Evolutionary conservation across 202 grass and related monocot species (phyloP).

Genomic region (Musa balbisiana): DNA sequence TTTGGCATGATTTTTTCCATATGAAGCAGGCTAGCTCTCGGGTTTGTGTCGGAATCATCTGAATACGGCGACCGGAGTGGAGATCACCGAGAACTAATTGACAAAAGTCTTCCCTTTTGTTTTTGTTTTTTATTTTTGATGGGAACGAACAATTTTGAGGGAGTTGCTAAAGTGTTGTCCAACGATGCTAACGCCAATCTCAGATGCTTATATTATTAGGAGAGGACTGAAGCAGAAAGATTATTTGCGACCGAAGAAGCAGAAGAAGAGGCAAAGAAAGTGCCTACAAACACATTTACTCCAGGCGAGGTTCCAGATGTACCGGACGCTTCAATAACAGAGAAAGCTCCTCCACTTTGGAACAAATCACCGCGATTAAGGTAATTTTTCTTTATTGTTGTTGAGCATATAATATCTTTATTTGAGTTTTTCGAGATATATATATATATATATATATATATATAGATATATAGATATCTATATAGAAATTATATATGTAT

Average conservation of each 20-base stretch:
- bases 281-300: conserved; percentile 69
- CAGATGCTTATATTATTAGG: conserved; percentile 42
- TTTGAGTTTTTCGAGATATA: too few species aligned
- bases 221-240: conserved; percentile 63
- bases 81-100: conserved; percentile 52
- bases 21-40: conserved; percentile 23
- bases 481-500: too few species aligned
- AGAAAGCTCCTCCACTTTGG: conserved; percentile 64
- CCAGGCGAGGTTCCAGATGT: conserved; percentile 40
- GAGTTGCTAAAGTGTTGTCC: conserved; percentile 59
- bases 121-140: conserved; percentile 96
- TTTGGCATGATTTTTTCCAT: conserved; percentile 29
- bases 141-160: conserved; percentile 43
- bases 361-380: conserved; percentile 96
- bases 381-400: conserved; percentile 20
- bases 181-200: conserved; percentile 87
- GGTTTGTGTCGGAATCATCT: conserved; percentile 30
- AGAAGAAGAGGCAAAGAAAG: conserved; percentile 81
- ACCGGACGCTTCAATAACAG: conserved; percentile 35
- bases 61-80: conserved; percentile 32
- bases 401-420: not conserved
- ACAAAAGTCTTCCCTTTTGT: conserved; percentile 31
- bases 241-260: conserved; percentile 87
- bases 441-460: too few species aligned
- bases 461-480: too few species aligned